Evolutionary conservation across 2,329 filamentous ascomycete species (phyloP).

Genomic region (Nothophoma quercina): DNA sequence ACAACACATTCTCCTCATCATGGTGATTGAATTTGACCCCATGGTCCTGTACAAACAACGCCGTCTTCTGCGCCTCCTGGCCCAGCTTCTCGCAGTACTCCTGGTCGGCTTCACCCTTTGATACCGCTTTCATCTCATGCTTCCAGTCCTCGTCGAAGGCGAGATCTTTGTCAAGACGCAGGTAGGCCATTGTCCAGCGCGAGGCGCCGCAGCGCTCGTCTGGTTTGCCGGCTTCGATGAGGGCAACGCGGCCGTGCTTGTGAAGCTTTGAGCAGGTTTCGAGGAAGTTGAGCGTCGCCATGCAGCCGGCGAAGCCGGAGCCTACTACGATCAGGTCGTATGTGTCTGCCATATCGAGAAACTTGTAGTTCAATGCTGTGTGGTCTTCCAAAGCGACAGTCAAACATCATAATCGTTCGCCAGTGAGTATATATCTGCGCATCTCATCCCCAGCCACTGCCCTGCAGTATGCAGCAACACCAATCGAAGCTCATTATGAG

Average conservation of each 20-base stretch:
- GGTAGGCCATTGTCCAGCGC: slow-evolving; percentile 54
- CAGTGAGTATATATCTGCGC: not conserved
- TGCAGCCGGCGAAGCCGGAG: slow-evolving; percentile 22
- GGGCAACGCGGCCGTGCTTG: slow-evolving; percentile 49
- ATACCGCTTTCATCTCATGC: slow-evolving; percentile 47
- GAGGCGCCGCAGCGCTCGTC: slow-evolving; percentile 52
- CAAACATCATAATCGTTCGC: too few species aligned
- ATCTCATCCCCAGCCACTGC: not conserved
- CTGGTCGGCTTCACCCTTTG: slow-evolving; percentile 50
- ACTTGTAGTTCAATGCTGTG: not conserved
- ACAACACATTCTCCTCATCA: slow-evolving; percentile 51
- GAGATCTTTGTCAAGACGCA: slow-evolving; percentile 51
- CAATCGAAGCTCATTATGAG: not conserved
- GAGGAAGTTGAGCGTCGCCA: slow-evolving; percentile 53
- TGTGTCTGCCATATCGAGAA: not conserved
- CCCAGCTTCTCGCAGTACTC: slow-evolving; percentile 52
- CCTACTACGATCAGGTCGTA: slow-evolving; percentile 47
- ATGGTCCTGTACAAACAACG: slow-evolving; percentile 48
- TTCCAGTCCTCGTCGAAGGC: slow-evolving; percentile 47
- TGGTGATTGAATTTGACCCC: slow-evolving; percentile 49
- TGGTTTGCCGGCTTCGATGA: slow-evolving; percentile 51
- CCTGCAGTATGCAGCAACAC: not conserved
- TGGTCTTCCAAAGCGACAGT: too few species aligned
- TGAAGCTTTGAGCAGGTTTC: slow-evolving; percentile 47
- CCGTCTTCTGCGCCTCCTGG: slow-evolving; percentile 47